phyloP scores from a whole-genome alignment of 2,329 filamentous ascomycete species.

The Exophiala oligosperma region DNA sequence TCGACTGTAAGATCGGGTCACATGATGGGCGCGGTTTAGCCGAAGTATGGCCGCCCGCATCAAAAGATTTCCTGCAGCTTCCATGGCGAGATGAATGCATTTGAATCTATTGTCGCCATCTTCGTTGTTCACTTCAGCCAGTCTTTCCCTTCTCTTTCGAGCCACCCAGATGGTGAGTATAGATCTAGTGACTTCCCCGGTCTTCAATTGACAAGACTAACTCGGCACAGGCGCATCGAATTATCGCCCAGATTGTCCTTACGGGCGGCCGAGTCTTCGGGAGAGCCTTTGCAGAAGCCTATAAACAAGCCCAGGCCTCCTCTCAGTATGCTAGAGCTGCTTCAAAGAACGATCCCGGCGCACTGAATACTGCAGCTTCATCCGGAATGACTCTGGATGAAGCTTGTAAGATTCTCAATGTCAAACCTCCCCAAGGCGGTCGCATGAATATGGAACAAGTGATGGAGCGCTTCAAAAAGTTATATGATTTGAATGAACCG shows the following conservation, averaged over 20 bases:
- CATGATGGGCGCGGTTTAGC: not conserved
- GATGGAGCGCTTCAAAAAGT: constrained; percentile 83
- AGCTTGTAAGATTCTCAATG: constrained; percentile 95
- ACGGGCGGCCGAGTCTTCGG: constrained; percentile 89
- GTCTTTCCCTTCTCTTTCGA: not conserved
- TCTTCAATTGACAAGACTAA: not conserved
- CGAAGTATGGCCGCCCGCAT: constrained; percentile 2
- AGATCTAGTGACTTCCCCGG: not conserved
- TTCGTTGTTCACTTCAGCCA: no score
- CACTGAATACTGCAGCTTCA: constrained; percentile 57
- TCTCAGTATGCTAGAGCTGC: constrained; percentile 77
- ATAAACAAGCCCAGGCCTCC: constrained; percentile 88
- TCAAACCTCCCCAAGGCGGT: constrained; percentile 80
- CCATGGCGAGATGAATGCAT: not conserved
- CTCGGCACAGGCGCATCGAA: constrained; percentile 76
- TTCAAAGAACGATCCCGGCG: constrained; percentile 53
- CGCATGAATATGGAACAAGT: constrained; percentile 77
- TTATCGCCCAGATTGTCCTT: constrained; percentile 89
- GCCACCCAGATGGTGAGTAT: constrained; percentile 17
- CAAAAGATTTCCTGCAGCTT: constrained; percentile 20
- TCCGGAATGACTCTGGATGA: constrained; percentile 89
- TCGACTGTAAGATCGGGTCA: not conserved
- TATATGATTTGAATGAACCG: constrained; percentile 94
- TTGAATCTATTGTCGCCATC: not conserved
- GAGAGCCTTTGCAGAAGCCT: constrained; percentile 89